These are phyloP conservation scores for Naganishia sp. DNA, from an alignment of 1,284 basidiomycete genomes.

Conservation along the genomic window DNA sequence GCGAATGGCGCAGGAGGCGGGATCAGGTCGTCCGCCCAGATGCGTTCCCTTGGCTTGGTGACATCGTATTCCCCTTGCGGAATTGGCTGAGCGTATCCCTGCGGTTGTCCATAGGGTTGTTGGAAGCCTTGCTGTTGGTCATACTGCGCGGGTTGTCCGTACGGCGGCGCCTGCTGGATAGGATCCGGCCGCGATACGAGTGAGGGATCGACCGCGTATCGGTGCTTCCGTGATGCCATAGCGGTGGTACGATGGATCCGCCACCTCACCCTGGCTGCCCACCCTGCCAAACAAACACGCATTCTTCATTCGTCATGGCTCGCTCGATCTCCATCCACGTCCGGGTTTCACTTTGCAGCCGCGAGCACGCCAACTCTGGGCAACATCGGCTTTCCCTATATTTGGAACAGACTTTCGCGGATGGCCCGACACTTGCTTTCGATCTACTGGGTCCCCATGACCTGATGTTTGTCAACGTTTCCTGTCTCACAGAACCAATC, in stretches of 20 bases:
- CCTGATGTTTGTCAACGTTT: no score
- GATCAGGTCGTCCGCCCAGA: slow-evolving; percentile 33
- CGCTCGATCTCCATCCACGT: no score
- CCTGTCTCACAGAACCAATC: no score
- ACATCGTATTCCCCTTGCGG: slow-evolving; percentile 21
- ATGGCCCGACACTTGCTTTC: no score
- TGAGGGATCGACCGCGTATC: slow-evolving; percentile 53
- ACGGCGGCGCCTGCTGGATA: slow-evolving; percentile 1
- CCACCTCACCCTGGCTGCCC: no score
- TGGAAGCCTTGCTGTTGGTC: slow-evolving; percentile 16
- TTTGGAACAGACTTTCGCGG: no score
- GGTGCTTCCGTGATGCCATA: slow-evolving; percentile 28
- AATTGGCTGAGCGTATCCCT: slow-evolving; percentile 38
- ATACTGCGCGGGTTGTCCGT: slow-evolving; percentile 12
- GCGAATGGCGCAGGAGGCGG: slow-evolving; percentile 31
- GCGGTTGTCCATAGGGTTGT: slow-evolving; percentile 29
- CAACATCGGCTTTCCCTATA: no score
- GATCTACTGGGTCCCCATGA: no score
- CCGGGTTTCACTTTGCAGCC: no score
- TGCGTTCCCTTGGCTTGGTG: slow-evolving; percentile 23
- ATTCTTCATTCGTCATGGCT: no score
- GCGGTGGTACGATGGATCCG: background rate
- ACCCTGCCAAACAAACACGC: no score
- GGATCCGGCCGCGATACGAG: slow-evolving; percentile 35
- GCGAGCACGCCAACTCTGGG: no score